These are phyloP conservation scores for Ciborinia camelliae DNA, from an alignment of 2,329 filamentous ascomycete genomes.

Conservation along the genomic window DNA sequence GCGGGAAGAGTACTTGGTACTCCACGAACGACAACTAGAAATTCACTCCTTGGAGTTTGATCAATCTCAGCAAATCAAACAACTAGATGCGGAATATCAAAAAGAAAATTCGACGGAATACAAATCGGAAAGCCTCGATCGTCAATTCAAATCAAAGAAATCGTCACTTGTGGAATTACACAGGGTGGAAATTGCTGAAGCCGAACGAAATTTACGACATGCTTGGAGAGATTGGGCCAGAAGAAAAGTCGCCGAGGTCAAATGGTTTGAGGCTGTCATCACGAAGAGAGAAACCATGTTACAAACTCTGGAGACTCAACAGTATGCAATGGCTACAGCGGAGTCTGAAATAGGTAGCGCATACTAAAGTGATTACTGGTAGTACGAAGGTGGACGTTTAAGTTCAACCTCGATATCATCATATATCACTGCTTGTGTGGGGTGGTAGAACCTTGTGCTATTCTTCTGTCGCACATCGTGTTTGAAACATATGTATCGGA, in stretches of 20 bases:
- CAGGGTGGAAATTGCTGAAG: too few species aligned
- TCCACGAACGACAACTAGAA: constrained; percentile 37
- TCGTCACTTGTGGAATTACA: neutral
- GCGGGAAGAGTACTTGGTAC: constrained; percentile 37
- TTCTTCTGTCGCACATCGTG: constrained; percentile 4
- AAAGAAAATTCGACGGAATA: constrained; percentile 33
- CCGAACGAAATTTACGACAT: too few species aligned
- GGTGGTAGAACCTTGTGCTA: neutral
- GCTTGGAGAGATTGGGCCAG: constrained; percentile 1
- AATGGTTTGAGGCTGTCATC: constrained; percentile 4
- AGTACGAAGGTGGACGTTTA: neutral
- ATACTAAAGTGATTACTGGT: neutral
- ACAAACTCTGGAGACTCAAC: neutral
- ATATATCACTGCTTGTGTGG: neutral
- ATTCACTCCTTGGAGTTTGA: constrained; percentile 32
- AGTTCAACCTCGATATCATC: neutral
- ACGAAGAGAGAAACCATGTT: neutral
- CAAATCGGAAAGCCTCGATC: neutral
- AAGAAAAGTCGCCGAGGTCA: neutral
- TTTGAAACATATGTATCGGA: neutral
- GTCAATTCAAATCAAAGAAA: neutral
- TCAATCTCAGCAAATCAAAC: constrained; percentile 33
- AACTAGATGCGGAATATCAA: constrained; percentile 33
- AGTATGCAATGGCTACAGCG: neutral
- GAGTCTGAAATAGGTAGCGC: neutral